These are phyloP conservation scores for Geotrichum macrosporum DNA, from an alignment of 1,139 yeast species.

Conservation along the genomic window DNA sequence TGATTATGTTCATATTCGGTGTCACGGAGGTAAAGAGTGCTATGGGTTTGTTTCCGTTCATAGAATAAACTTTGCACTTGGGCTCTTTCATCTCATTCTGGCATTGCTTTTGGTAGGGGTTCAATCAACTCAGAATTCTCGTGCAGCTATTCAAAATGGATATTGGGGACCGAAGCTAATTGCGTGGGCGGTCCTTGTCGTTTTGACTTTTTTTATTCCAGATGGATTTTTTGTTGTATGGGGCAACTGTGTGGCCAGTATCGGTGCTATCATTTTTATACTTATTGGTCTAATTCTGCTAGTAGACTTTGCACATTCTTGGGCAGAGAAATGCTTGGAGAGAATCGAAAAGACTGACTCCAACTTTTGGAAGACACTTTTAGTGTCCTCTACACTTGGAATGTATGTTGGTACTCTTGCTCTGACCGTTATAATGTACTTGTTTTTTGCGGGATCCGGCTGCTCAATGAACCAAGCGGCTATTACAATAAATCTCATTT, in stretches of 20 bases:
- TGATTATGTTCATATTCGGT: slow-evolving; percentile 58
- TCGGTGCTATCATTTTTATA: slow-evolving; percentile 78
- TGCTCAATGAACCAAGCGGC: slow-evolving; percentile 92
- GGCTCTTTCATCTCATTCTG: slow-evolving; percentile 66
- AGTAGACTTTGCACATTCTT: slow-evolving; percentile 96
- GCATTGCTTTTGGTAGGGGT: slow-evolving; percentile 69
- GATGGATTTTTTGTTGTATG: slow-evolving; percentile 82
- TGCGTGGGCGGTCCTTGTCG: slow-evolving; percentile 54
- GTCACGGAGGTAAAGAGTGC: slow-evolving; percentile 60
- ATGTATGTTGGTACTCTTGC: slow-evolving; percentile 76
- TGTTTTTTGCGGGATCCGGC: slow-evolving; percentile 76
- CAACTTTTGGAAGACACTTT: slow-evolving; percentile 71
- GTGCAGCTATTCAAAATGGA: slow-evolving; percentile 84
- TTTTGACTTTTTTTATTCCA: slow-evolving; percentile 72
- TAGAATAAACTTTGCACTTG: slow-evolving; percentile 83
- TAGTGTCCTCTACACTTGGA: slow-evolving; percentile 78
- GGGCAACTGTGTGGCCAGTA: slow-evolving; percentile 85
- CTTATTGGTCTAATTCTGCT: slow-evolving; percentile 84
- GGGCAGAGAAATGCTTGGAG: slow-evolving; percentile 95
- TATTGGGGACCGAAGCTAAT: slow-evolving; percentile 75
- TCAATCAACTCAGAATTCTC: slow-evolving; percentile 69
- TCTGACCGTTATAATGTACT: slow-evolving; percentile 73
- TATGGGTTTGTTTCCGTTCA: slow-evolving; percentile 91
- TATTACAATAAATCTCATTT: slow-evolving; percentile 66
- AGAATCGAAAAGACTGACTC: slow-evolving; percentile 86